Conservation (phyloP, 2,329 filamentous ascomycete species). For the Salinomyces thailandicus region DNA sequence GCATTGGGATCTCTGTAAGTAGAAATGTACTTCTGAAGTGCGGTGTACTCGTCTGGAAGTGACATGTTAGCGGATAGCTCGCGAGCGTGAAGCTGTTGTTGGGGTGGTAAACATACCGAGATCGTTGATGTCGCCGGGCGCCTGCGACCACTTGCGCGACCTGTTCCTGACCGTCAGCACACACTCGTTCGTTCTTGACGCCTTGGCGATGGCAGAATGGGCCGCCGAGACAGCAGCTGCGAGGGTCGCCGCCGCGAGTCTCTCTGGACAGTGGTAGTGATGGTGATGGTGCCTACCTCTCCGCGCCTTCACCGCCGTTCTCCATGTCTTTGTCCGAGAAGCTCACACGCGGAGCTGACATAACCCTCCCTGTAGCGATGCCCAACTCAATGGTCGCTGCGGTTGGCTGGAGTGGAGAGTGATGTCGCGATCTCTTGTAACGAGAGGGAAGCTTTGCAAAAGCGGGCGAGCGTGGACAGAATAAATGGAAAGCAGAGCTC, state of each 20-base stretch:
- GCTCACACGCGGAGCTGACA: conserved; percentile 30
- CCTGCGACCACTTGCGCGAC: conserved; percentile 31
- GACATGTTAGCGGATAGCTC: conserved; percentile 13
- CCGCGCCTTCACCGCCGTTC: conserved; percentile 25
- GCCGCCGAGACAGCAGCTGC: neutral
- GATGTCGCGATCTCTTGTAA: neutral
- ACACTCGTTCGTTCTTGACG: neutral
- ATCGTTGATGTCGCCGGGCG: conserved; percentile 34
- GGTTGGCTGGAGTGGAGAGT: conserved; percentile 5
- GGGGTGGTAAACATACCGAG: conserved; percentile 18
- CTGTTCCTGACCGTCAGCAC: conserved; percentile 14
- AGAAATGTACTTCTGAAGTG: conserved; percentile 57
- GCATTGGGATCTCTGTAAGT: conserved; percentile 53
- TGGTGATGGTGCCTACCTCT: conserved; percentile 18
- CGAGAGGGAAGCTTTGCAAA: neutral
- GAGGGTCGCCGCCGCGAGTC: neutral
- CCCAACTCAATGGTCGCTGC: conserved; percentile 24
- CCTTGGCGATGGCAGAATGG: neutral
- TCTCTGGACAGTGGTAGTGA: no score
- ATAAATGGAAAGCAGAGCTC: neutral
- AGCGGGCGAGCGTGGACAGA: neutral
- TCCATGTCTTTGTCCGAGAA: conserved; percentile 31
- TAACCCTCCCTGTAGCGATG: conserved; percentile 20
- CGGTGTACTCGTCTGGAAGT: conserved; percentile 50
- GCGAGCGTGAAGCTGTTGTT: neutral